A percentile compares a stretch with the other conserved stretches of the same genome.
These are phyloP conservation scores for Torulaspora globosa DNA, from an alignment of 1,139 yeast genomes.

Conservation along the genomic window DNA sequence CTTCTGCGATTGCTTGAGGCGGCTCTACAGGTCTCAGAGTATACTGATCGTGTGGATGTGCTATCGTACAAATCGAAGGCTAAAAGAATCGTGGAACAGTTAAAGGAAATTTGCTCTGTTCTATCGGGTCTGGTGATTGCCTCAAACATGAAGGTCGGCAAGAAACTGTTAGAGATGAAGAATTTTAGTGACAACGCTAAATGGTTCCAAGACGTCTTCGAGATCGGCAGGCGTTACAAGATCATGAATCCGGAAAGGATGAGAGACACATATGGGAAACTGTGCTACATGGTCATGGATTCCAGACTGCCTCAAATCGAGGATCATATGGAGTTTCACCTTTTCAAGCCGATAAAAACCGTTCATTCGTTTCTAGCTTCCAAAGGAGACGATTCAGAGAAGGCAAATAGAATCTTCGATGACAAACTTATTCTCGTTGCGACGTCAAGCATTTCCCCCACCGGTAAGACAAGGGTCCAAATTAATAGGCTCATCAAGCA, in stretches of 20 bases:
- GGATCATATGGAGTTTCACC: slow-evolving; percentile 64
- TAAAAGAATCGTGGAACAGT: slow-evolving; percentile 61
- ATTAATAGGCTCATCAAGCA: slow-evolving; percentile 54
- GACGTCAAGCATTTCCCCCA: slow-evolving; percentile 58
- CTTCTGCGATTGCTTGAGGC: slow-evolving; percentile 60
- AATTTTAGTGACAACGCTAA: slow-evolving; percentile 61
- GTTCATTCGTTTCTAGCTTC: slow-evolving; percentile 46
- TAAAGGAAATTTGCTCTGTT: slow-evolving; percentile 69
- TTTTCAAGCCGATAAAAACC: slow-evolving; percentile 64
- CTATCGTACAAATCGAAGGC: slow-evolving; percentile 58
- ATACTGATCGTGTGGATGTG: slow-evolving; percentile 70
- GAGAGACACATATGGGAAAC: slow-evolving; percentile 69
- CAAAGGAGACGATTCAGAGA: slow-evolving; percentile 38
- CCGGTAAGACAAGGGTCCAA: slow-evolving; percentile 48
- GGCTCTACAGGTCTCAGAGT: slow-evolving; percentile 68
- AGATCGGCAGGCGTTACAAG: slow-evolving; percentile 71
- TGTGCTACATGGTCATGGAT: slow-evolving; percentile 78
- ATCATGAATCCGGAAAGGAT: slow-evolving; percentile 76
- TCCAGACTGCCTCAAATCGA: slow-evolving; percentile 64
- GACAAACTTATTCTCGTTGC: slow-evolving; percentile 58
- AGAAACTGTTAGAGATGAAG: slow-evolving; percentile 54
- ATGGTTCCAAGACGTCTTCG: slow-evolving; percentile 65
- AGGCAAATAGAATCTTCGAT: slow-evolving; percentile 45
- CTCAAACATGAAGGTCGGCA: slow-evolving; percentile 63
- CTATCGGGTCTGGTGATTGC: slow-evolving; percentile 71